Evolutionary conservation across 108 stramenopile genomes (phyloP).

Genomic region (Conticribra guillardii): DNA sequence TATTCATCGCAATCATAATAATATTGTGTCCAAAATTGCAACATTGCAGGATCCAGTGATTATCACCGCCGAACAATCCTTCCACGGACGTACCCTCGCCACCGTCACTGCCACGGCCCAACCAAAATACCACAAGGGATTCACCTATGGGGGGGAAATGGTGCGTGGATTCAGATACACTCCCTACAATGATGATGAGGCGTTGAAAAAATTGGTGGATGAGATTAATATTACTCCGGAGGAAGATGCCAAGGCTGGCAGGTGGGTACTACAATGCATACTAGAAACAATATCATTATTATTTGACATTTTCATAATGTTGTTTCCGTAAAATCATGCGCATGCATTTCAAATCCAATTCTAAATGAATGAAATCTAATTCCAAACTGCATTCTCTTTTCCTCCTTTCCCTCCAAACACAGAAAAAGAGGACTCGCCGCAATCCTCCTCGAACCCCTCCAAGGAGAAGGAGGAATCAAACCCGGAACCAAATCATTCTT

Average conservation of each 20-base stretch:
- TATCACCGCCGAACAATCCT: conserved; percentile 90
- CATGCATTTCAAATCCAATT: no score
- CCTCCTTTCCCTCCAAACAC: neutral
- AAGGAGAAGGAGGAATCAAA: conserved; percentile 97
- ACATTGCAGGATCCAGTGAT: conserved; percentile 89
- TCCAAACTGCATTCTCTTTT: neutral
- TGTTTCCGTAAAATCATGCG: no score
- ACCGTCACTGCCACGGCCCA: conserved; percentile 95
- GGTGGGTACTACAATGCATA: conserved; percentile 18
- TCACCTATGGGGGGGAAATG: conserved; percentile 86
- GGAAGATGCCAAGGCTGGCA: conserved; percentile 59
- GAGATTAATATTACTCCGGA: conserved; percentile 69
- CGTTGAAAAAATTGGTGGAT: conserved; percentile 72
- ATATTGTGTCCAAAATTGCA: no score
- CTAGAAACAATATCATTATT: neutral
- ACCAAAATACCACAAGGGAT: conserved; percentile 96
- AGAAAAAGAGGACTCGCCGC: conserved; percentile 83
- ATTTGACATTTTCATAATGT: no score
- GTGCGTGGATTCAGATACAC: conserved; percentile 89
- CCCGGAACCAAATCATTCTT: conserved; percentile 89
- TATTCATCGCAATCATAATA: no score
- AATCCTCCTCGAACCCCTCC: conserved; percentile 95
- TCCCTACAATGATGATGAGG: conserved; percentile 89
- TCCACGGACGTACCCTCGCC: conserved; percentile 96
- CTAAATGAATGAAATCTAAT: neutral